Conservation (phyloP, 148 eudicot species). For the Vaccinium darrowii region DNA sequence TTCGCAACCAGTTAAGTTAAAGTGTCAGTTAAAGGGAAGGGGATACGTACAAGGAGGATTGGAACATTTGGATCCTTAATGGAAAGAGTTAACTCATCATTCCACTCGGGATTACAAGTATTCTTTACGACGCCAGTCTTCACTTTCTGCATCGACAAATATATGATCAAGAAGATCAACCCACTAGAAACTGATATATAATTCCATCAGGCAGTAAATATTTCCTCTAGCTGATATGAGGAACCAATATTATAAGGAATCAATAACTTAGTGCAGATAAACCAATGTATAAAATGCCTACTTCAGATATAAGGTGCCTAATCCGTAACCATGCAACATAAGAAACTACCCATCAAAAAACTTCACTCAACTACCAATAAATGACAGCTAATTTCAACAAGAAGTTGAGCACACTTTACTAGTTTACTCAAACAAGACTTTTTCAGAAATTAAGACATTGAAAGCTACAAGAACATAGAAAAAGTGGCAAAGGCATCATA, state of each 20-base stretch:
- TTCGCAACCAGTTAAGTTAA: background rate
- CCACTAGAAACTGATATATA: background rate
- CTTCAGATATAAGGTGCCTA: background rate
- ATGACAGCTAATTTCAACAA: background rate
- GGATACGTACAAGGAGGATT: slow-evolving; percentile 41
- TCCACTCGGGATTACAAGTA: slow-evolving; percentile 48
- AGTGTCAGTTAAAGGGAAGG: background rate
- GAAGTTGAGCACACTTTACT: background rate
- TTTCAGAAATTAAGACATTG: background rate
- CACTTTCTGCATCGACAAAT: slow-evolving; percentile 34
- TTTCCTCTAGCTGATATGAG: background rate
- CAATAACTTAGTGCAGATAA: background rate
- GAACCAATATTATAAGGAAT: background rate
- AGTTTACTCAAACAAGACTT: background rate
- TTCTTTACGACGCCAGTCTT: slow-evolving; percentile 37
- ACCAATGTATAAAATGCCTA: background rate
- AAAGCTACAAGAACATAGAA: background rate
- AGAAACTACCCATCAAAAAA: background rate
- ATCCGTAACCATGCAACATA: background rate
- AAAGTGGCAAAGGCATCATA: background rate
- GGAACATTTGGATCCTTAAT: slow-evolving; percentile 38
- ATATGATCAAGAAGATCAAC: background rate
- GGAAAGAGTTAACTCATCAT: slow-evolving; percentile 43
- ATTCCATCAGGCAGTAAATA: background rate
- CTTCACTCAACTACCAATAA: background rate